Percentiles rank a stretch among this genome's conserved stretches.
phyloP scores from a whole-genome alignment of 257 asterid genomes.

The Ocimum tenuiflorum region DNA sequence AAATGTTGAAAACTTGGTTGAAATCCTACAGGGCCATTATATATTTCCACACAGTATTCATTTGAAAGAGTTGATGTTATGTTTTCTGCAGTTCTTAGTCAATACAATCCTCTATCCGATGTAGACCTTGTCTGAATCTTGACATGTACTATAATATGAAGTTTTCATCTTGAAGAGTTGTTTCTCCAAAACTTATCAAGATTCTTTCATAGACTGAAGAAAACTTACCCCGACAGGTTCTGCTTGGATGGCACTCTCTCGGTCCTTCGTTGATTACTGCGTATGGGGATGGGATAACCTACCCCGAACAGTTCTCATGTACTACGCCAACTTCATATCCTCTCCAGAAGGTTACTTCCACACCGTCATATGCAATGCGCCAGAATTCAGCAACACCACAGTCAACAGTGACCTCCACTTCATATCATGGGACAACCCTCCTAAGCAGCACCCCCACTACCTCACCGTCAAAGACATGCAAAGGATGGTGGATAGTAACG shows the following conservation, averaged over 20 bases:
- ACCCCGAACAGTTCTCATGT: slow-evolving; percentile 89
- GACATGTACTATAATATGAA: too few species aligned
- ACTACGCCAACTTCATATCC: slow-evolving; percentile 87
- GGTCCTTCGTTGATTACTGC: slow-evolving; percentile 80
- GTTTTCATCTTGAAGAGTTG: too few species aligned
- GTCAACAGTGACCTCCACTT: slow-evolving; percentile 90
- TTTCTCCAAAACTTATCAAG: background rate
- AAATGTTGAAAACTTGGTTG: too few species aligned
- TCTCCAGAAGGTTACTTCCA: slow-evolving; percentile 98
- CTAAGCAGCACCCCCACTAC: slow-evolving; percentile 95
- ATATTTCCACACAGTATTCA: too few species aligned
- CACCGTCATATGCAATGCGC: slow-evolving; percentile 79
- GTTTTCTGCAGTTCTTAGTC: too few species aligned
- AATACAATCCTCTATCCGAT: background rate
- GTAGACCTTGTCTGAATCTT: background rate
- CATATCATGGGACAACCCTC: slow-evolving; percentile 98
- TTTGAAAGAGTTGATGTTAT: too few species aligned
- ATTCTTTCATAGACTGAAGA: slow-evolving; percentile 11
- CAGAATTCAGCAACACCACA: slow-evolving; percentile 67
- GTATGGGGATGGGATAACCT: slow-evolving; percentile 98
- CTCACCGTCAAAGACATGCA: slow-evolving; percentile 63
- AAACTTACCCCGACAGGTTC: slow-evolving; percentile 57
- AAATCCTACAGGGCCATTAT: too few species aligned
- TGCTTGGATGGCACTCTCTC: slow-evolving; percentile 98
- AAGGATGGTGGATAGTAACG: slow-evolving; percentile 72